Percentiles rank a stretch among this genome's conserved stretches.
Evolutionary conservation across 257 asterid species (phyloP).

Genomic region (Ajuga chamaepitys): DNA sequence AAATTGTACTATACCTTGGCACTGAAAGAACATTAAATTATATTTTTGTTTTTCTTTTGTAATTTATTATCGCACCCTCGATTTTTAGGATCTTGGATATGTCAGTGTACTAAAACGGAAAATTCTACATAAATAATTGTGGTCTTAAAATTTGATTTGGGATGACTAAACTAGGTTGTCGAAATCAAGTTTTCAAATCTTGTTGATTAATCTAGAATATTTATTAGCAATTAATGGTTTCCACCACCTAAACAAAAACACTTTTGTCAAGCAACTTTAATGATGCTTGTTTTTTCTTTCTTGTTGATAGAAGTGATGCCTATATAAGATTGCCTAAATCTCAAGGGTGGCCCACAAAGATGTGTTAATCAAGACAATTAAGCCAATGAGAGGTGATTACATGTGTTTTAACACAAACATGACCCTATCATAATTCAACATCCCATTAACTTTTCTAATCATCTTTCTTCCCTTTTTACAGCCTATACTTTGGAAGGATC

Average conservation of each 20-base stretch:
- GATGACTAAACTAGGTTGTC: constrained; percentile 14
- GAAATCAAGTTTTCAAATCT: constrained; percentile 35
- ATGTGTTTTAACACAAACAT: constrained; percentile 28
- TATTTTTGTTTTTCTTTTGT: too few species aligned
- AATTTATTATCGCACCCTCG: background rate
- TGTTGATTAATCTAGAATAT: constrained; percentile 40
- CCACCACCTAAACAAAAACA: constrained; percentile 49
- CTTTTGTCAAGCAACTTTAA: constrained; percentile 32
- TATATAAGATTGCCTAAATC: constrained; percentile 74
- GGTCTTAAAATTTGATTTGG: background rate
- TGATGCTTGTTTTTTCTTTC: constrained; percentile 42
- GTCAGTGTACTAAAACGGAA: too few species aligned
- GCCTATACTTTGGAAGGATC: constrained; percentile 74
- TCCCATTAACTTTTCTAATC: constrained; percentile 50
- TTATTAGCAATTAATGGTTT: constrained; percentile 37
- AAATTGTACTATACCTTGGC: too few species aligned
- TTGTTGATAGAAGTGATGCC: constrained; percentile 63
- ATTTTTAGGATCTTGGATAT: too few species aligned
- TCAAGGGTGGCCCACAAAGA: constrained; percentile 41
- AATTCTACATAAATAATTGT: too few species aligned
- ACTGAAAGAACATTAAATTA: too few species aligned
- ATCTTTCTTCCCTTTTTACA: constrained; percentile 40
- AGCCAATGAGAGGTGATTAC: constrained; percentile 39
- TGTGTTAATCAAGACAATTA: constrained; percentile 44
- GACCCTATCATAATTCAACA: constrained; percentile 33